phyloP scores from a whole-genome alignment of 1,284 basidiomycete species.

The Apiotrichum sp. region DNA sequence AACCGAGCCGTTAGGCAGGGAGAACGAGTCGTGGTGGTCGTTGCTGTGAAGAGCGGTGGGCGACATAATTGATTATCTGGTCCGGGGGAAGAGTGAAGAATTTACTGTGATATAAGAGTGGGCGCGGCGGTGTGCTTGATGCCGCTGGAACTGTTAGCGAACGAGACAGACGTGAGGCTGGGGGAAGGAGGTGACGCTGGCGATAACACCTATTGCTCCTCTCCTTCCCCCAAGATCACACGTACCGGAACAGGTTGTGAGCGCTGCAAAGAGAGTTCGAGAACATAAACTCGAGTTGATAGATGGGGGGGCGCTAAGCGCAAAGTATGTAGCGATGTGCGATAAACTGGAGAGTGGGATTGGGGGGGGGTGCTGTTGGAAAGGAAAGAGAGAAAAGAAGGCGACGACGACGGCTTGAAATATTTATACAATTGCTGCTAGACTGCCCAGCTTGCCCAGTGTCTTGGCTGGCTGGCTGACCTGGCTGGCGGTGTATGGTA shows the following conservation, averaged over 20 bases:
- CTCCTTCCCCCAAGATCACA: background rate
- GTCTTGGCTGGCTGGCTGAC: too few species aligned
- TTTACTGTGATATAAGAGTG: slow-evolving; percentile 38
- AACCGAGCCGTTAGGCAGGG: slow-evolving; percentile 60
- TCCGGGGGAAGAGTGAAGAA: slow-evolving; percentile 7
- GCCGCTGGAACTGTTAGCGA: slow-evolving; percentile 37
- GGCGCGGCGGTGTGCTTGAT: slow-evolving; percentile 47
- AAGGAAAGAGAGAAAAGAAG: background rate
- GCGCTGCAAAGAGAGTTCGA: slow-evolving; percentile 42
- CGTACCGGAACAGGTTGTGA: slow-evolving; percentile 44
- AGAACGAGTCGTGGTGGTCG: slow-evolving; percentile 41
- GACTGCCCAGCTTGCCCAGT: too few species aligned
- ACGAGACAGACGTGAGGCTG: background rate
- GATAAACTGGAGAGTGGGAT: background rate
- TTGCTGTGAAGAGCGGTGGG: slow-evolving; percentile 40
- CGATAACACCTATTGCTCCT: too few species aligned
- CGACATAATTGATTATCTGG: slow-evolving; percentile 32
- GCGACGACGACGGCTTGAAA: background rate
- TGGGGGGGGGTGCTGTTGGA: background rate
- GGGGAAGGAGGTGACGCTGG: too few species aligned
- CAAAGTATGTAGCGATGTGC: background rate
- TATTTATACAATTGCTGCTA: background rate
- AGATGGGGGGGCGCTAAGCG: slow-evolving; percentile 3
- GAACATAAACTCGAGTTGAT: slow-evolving; percentile 34
- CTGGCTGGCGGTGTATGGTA: too few species aligned